Base-by-base conservation (phyloP, 306 rosid genomes). In the Pterocarpus santalinus region DNA sequence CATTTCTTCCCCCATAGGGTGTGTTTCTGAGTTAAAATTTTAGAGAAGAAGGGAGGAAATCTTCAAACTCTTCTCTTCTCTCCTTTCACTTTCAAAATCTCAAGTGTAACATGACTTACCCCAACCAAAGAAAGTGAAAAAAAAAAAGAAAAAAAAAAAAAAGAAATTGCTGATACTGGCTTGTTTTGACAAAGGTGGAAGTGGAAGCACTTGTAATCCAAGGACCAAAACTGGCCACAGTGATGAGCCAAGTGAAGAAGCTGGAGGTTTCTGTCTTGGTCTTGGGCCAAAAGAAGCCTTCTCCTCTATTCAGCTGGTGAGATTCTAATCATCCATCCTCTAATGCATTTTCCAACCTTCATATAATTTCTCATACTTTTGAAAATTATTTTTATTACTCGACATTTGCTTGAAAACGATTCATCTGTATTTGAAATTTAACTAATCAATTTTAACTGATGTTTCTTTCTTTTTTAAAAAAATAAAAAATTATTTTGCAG, bases 231-330 rank as follows among this genome's bases (percentile, higher is more conserved):
- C 74, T 93, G 56, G 88, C 65, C 71, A 91, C 98, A 16, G 94
- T 95, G 39, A 86, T 86, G 75, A 92, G 92, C 87, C 99, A 93
- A 71, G 99, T 95, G 36, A 93, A 95, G 90, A 95, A 95, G 88
- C 90, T 95, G 60, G 99, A 88, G 75, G 98, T 90, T 8, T 90
- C 99, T 51, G 93, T 93, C 87, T 80, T 95, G 30, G 99, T 95
- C 66, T 76, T 95, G 35, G 99, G 97, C 69, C 99, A 93, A 90
- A 95, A 90, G 89, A 92, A 89, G 72, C 76, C 92, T 30, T 88
- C 96, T 84, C 47, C 90, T 35, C 58, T 95, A 69, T 63, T 92
- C 22, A 86, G 87, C 88, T 95, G 98, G 99, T 93, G 78, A 89
- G 87, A 82, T 82, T 94, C 49, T 68, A 41, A 69, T 32, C 79